Evolutionary conservation across 495 filamentous ascomycete genomes (phyloP).

Genomic region (Schizothecium vesticola): DNA sequence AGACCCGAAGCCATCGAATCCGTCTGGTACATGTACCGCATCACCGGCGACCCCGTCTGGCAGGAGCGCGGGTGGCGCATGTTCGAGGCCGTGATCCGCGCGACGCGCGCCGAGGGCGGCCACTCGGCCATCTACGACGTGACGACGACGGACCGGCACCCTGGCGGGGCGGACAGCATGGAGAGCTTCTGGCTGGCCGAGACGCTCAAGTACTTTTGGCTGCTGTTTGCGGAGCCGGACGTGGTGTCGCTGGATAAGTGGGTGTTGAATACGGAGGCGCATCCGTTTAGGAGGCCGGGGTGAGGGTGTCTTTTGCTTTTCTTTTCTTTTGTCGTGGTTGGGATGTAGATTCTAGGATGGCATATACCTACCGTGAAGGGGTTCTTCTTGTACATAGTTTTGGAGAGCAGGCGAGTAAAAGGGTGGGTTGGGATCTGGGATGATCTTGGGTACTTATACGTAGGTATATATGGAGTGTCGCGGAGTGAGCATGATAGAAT

Average conservation of each 20-base stretch:
- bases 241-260: slow-evolving; percentile 79
- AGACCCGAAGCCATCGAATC: slow-evolving; percentile 93
- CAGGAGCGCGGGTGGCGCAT: slow-evolving; percentile 86
- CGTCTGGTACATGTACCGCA: slow-evolving; percentile 92
- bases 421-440: not conserved
- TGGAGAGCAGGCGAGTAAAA: not conserved
- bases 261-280: slow-evolving; percentile 66
- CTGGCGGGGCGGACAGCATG: slow-evolving; percentile 43
- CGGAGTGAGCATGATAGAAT: not conserved
- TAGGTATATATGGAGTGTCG: not conserved
- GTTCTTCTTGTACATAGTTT: not conserved
- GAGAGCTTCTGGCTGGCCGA: slow-evolving; percentile 69
- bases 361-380: too few species aligned
- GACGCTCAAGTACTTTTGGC: slow-evolving; percentile 90
- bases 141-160: slow-evolving; percentile 6
- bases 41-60: slow-evolving; percentile 76
- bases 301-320: slow-evolving; percentile 6
- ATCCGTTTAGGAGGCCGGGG: slow-evolving; percentile 50
- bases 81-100: slow-evolving; percentile 67
- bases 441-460: not conserved
- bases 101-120: slow-evolving; percentile 61
- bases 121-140: slow-evolving; percentile 75
- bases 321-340: not conserved
- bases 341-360: too few species aligned
- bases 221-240: slow-evolving; percentile 71